Conservation (phyloP, 1,139 yeast genomes). For the Saccharomyces hybrid region DNA sequence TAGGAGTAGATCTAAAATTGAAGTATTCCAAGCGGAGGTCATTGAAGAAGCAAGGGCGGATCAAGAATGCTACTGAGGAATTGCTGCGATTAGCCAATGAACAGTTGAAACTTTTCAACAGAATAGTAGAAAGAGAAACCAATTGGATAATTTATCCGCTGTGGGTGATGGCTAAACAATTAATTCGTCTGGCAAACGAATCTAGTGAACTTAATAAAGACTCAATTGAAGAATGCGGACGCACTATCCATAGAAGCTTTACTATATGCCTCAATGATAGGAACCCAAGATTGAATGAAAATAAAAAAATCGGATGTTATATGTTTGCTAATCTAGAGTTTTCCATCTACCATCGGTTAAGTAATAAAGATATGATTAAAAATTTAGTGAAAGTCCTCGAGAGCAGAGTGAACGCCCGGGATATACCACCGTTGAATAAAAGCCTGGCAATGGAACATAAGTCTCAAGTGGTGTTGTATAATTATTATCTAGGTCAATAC, state of each 20-base stretch:
- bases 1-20: not conserved
- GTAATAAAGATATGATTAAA: constrained; percentile 68
- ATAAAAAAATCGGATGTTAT: constrained; percentile 62
- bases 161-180: constrained; percentile 47
- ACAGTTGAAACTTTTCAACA: constrained; percentile 40
- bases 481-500: constrained; percentile 28
- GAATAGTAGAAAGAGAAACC: constrained; percentile 55
- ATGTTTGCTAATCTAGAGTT: constrained; percentile 68
- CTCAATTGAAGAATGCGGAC: constrained; percentile 49
- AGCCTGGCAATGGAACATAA: constrained; percentile 26
- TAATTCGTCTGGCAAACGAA: constrained; percentile 31
- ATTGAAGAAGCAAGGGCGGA: constrained; percentile 5
- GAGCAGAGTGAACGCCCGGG: constrained; percentile 20
- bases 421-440: constrained; percentile 37
- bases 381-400: constrained; percentile 68
- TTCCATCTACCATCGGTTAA: constrained; percentile 60
- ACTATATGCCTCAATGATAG: constrained; percentile 76
- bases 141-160: constrained; percentile 63
- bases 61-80: constrained; percentile 1
- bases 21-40: not conserved
- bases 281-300: constrained; percentile 40
- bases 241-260: constrained; percentile 60
- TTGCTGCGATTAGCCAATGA: constrained; percentile 5
- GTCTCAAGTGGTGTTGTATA: constrained; percentile 17
- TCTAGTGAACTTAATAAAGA: constrained; percentile 15